Evolutionary conservation across 2,329 filamentous ascomycete species (phyloP).

Genomic region (Ophiostoma montium): DNA sequence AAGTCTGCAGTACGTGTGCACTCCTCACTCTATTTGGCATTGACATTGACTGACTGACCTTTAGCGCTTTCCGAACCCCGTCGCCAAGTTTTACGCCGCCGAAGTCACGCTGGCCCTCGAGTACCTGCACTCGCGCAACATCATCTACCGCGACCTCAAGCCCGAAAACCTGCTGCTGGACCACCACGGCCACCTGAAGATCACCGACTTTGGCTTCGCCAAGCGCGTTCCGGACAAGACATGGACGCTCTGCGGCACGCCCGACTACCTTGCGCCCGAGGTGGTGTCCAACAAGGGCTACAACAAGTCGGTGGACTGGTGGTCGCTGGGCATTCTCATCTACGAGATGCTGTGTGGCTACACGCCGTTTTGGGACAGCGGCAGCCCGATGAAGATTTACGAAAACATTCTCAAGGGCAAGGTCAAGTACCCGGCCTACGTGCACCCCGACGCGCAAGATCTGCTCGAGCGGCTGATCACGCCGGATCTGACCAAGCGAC

Average conservation of each 20-base stretch:
- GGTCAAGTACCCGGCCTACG: conserved; percentile 93
- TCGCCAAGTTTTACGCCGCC: conserved; percentile 97
- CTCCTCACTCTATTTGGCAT: not conserved
- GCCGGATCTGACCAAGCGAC: conserved; percentile 79
- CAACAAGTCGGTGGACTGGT: conserved; percentile 99
- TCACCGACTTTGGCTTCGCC: conserved; percentile 96
- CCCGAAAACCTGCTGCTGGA: conserved; percentile 87
- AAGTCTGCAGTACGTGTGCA: conserved; percentile 64
- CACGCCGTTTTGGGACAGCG: conserved; percentile 97
- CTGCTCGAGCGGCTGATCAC: conserved; percentile 88
- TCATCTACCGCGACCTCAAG: conserved; percentile 96
- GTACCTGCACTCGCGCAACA: conserved; percentile 86
- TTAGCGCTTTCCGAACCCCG: conserved; percentile 96
- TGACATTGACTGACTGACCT: not conserved
- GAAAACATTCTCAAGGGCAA: conserved; percentile 95
- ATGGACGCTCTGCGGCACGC: conserved; percentile 95
- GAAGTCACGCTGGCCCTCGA: conserved; percentile 93
- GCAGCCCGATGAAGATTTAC: conserved; percentile 97
- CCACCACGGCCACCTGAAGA: conserved; percentile 87
- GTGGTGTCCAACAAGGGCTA: conserved; percentile 99
- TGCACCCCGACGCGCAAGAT: conserved; percentile 88
- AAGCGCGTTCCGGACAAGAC: conserved; percentile 98
- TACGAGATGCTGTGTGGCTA: conserved; percentile 99
- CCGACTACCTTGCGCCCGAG: conserved; percentile 93
- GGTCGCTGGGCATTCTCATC: conserved; percentile 94